phyloP scores from a whole-genome alignment of 148 eudicot species.

The Cornus kousa region DNA sequence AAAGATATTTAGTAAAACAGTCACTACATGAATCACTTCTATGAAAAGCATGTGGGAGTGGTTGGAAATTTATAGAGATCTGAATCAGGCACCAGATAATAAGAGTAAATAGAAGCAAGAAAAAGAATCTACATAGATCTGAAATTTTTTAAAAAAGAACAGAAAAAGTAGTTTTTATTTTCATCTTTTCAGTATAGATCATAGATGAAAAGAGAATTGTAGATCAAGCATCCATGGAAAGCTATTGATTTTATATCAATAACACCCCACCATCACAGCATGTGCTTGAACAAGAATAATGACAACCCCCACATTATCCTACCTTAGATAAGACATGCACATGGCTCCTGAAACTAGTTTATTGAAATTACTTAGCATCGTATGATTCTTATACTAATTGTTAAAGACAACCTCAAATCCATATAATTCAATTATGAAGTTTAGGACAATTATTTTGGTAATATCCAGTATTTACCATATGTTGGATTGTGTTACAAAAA shows the following conservation, averaged over 20 bases:
- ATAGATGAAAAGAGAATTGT: constrained; percentile 8
- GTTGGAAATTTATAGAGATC: constrained; percentile 11
- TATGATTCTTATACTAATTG: background rate
- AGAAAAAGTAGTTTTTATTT: constrained; percentile 9
- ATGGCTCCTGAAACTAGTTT: constrained; percentile 24
- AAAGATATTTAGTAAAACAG: background rate
- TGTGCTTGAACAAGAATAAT: constrained; percentile 41
- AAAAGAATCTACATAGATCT: constrained; percentile 12
- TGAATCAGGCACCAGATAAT: background rate
- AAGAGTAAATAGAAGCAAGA: background rate
- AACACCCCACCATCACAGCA: constrained; percentile 36
- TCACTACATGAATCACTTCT: background rate
- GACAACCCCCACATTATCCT: constrained; percentile 23
- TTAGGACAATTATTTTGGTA: background rate
- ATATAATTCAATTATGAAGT: too few relatives aligned
- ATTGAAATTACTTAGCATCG: background rate
- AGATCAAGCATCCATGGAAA: constrained; percentile 39
- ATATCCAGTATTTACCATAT: constrained; percentile 16
- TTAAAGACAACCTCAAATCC: background rate
- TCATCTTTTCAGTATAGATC: background rate
- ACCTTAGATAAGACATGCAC: constrained; percentile 16
- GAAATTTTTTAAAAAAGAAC: constrained; percentile 18
- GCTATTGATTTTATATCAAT: constrained; percentile 8
- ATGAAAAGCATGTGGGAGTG: constrained; percentile 25
- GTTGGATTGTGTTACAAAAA: background rate